Percentiles rank a stretch among this genome's conserved stretches.
Conservation (phyloP, 805 yeast genomes). For the Pichia ethanolica region DNA sequence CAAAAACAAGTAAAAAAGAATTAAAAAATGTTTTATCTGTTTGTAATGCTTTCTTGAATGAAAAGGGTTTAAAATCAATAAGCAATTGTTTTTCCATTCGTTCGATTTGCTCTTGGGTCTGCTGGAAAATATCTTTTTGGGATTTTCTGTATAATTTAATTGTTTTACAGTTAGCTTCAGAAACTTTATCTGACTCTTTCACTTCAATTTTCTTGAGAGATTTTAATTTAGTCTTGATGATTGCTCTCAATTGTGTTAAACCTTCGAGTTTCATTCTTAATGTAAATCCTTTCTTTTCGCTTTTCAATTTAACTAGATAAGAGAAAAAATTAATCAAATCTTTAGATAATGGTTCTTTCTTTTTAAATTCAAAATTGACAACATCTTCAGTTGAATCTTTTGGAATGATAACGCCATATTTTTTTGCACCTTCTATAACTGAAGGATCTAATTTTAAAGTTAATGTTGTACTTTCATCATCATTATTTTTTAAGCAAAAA, state of each 20-base stretch:
- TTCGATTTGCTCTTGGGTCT: conserved; percentile 38
- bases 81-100: conserved; percentile 39
- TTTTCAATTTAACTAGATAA: conserved; percentile 39
- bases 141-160: conserved; percentile 40
- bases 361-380: conserved; percentile 34
- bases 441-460: conserved; percentile 47
- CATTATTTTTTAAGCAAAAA: conserved; percentile 48
- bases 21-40: conserved; percentile 35
- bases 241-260: conserved; percentile 41
- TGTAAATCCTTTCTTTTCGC: conserved; percentile 39
- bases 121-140: conserved; percentile 42
- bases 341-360: conserved; percentile 27
- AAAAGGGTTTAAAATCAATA: conserved; percentile 39
- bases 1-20: conserved; percentile 49
- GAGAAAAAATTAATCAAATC: conserved; percentile 47
- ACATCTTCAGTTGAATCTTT: conserved; percentile 29
- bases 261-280: conserved; percentile 58
- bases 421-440: conserved; percentile 18
- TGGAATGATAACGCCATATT: conserved; percentile 36
- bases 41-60: conserved; percentile 41
- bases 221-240: conserved; percentile 44
- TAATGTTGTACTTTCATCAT: conserved; percentile 49
- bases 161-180: conserved; percentile 21
- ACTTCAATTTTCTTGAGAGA: conserved; percentile 30
- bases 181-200: conserved; percentile 14